phyloP scores from a whole-genome alignment of 495 filamentous ascomycete species.

The Lophiotrema nucula region DNA sequence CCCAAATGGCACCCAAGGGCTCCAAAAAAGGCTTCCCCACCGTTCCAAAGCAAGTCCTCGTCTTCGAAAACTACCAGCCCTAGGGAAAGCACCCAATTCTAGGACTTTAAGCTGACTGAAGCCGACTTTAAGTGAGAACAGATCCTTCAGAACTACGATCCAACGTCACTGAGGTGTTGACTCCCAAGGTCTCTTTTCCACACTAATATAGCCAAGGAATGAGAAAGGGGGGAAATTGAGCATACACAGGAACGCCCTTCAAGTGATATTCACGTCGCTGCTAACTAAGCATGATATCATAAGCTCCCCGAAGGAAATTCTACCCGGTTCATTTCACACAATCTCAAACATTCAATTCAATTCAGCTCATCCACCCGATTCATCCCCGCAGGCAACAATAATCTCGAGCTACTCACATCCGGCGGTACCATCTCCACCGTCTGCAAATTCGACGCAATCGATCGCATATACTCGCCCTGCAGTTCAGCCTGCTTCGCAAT shows the following conservation, averaged over 20 bases:
- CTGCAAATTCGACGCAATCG: neutral
- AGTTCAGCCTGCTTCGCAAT: neutral
- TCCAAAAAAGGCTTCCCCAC: constrained; percentile 16
- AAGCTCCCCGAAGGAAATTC: too few species aligned
- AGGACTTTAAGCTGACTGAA: too few species aligned
- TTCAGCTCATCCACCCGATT: neutral
- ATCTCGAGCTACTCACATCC: neutral
- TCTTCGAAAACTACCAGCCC: constrained; percentile 97
- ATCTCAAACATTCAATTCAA: neutral
- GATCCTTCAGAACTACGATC: too few species aligned
- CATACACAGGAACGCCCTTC: too few species aligned
- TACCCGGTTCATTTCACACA: neutral
- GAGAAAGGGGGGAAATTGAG: too few species aligned
- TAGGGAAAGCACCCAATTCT: too few species aligned
- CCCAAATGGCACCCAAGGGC: constrained; percentile 33
- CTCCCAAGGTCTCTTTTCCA: too few species aligned
- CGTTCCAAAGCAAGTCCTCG: constrained; percentile 62
- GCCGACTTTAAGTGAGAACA: too few species aligned
- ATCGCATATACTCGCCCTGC: neutral
- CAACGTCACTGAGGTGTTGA: too few species aligned
- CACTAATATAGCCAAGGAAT: too few species aligned
- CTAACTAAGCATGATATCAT: too few species aligned
- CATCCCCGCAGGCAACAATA: neutral
- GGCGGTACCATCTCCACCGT: neutral
- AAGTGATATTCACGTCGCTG: too few species aligned